Base-by-base conservation (phyloP, 257 asterid genomes). In the Przewalskia tangutica region DNA sequence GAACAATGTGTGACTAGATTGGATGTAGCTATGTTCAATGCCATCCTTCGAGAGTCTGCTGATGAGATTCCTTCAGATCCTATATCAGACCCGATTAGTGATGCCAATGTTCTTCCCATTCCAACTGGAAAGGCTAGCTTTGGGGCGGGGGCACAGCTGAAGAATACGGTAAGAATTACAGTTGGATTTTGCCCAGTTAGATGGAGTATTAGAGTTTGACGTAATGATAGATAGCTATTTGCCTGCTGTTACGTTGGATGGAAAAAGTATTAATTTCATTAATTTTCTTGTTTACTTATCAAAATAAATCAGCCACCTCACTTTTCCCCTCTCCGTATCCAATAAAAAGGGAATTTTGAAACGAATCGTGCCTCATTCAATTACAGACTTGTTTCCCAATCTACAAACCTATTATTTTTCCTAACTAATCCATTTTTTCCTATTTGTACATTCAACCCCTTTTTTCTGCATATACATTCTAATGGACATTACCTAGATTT, bases 31-130 rank as follows among this genome's bases (percentile, higher is more conserved):
- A 94, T 94, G 98, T 89, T 94, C 83, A 94, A 92, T 56, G 98
- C 92, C 80, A 89, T 94, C 83, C 97, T 94, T 82, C 88, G 97
- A 27, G 95, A 91, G 84, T 89, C 92, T 17, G 90, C 87, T 54
- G 94, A 93, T 81, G 97, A 91, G 58, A 94, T 93, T 75, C 98
- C 98, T 51, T 90, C 97, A 1, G 97, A 93, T 86, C 98, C 97
- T 64, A 86, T 94, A 32, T 94, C 97, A 48, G 98, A 94, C 85
- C 97, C 98, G 6, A 91, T 94, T 70, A 84, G 93, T 86, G 95
- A 94, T 85, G 86, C 91, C 7, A 84, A 83, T 42, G 97, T 93
- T 88, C 97, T 94, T 79, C 98, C 98, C 11, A 85, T 94, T 86
- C 93, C 91, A 80, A 82, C 91, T 8, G 97, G 95, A 86, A 88